Base-by-base conservation (phyloP, 768 basidiomycete species). In the Boletellus emodensis region DNA sequence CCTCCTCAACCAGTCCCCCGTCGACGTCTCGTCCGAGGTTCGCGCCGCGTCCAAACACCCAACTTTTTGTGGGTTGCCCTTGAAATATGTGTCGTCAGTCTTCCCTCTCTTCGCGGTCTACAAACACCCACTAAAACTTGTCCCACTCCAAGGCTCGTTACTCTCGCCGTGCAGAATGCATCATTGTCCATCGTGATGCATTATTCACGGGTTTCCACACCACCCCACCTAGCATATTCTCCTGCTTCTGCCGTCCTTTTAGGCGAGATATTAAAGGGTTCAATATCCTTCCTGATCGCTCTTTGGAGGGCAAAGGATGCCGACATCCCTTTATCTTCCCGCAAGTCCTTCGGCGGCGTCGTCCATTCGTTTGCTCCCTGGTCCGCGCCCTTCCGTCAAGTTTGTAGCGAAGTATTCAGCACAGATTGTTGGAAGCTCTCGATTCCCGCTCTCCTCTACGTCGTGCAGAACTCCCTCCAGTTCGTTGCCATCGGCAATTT, bases 101-200 rank as follows among this genome's bases (percentile, higher is more conserved):
- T 26, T 34, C 11, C 52, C 28, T 37, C 3, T 40, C 39, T 3
- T 40, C 37, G 28, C 15, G 39, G 20, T 12, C 0, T 2, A 40
- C 46, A 2, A 42, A 51, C 42, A 54, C 4, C 44, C 48, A 24
- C 39, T 49, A 35, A 52, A 51, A 34, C 39, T 45, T 36, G 49
- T 46, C 38, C 42, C 40, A 18, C 34, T 18, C 30, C 51, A 59
- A 88, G 87, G 13, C 76, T 91, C 51, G 81, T 93, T 56, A 90
- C 89, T 15, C 81, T 94, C 44, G 92, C 92, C 5, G 85, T 95
- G 3, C 95, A 99, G 74, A 98, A 98, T 71, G 92, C 92, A 28
- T 84, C 90, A 10, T 75, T 99, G 43, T 94, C 94, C 46, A 93
- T 99, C 63, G 90, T 98, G 57, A 95, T 99, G 90, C 94, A 97